These are phyloP conservation scores for Phytophthora macrochlamydospora DNA, from an alignment of 352 stramenopile genomes.

Conservation along the genomic window DNA sequence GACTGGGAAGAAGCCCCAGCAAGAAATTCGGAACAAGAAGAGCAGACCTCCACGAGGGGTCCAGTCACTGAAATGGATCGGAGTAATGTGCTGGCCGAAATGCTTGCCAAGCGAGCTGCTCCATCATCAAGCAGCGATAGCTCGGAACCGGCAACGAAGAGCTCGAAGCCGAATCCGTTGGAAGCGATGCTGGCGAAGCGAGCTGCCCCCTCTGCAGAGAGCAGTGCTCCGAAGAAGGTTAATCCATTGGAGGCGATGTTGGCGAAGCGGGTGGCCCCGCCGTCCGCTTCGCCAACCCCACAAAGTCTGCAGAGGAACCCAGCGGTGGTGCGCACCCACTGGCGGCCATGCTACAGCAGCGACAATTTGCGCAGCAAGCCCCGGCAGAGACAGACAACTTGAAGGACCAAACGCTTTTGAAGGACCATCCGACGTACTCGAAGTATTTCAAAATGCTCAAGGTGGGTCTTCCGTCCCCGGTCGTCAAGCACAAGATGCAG, in stretches of 20 bases:
- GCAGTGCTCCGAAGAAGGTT: constrained; percentile 18
- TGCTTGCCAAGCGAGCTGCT: constrained; percentile 41
- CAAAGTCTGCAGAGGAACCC: constrained; percentile 7
- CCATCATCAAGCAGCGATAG: constrained; percentile 1
- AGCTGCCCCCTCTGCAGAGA: constrained; percentile 1
- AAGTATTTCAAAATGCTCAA: constrained; percentile 89
- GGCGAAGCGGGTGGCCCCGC: constrained; percentile 12
- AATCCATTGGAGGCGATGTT: constrained; percentile 54
- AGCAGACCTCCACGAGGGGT: neutral
- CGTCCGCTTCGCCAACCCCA: neutral
- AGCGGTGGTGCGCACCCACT: constrained; percentile 31
- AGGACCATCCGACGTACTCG: constrained; percentile 69
- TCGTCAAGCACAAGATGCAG: constrained; percentile 84
- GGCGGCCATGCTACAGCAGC: constrained; percentile 50
- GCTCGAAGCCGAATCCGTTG: constrained; percentile 41
- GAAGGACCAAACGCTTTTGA: constrained; percentile 48
- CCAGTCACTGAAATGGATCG: constrained; percentile 15
- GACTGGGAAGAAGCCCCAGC: neutral
- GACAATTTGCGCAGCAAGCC: constrained; percentile 24
- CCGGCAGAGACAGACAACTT: constrained; percentile 5
- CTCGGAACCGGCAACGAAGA: neutral
- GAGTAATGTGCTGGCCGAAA: constrained; percentile 43
- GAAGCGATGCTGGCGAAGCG: constrained; percentile 50
- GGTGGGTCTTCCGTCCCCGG: constrained; percentile 63
- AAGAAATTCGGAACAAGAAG: neutral